A percentile compares a stretch with the other conserved stretches of the same genome.
Evolutionary conservation across 495 filamentous ascomycete species (phyloP).

Genomic region (Jackrogersella multiformis): DNA sequence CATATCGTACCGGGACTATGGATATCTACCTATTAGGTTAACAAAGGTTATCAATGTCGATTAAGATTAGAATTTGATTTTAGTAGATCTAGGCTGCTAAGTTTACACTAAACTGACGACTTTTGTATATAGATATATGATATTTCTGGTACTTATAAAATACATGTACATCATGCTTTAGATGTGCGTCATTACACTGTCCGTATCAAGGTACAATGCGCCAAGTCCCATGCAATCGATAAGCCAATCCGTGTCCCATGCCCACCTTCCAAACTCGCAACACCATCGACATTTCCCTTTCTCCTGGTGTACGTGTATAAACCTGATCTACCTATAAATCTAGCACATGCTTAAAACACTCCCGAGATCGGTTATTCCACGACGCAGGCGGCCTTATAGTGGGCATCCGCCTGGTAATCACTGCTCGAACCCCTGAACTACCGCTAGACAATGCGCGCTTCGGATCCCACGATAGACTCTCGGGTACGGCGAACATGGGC

Average conservation of each 20-base stretch:
- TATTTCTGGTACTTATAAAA: too few relatives aligned
- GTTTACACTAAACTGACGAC: too few relatives aligned
- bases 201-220: not conserved
- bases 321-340: not conserved
- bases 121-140: too few relatives aligned
- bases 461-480: slow-evolving; percentile 38
- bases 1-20: too few relatives aligned
- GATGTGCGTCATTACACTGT: slow-evolving; percentile 14
- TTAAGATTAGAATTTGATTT: not conserved
- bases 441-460: slow-evolving; percentile 42
- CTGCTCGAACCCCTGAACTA: not conserved
- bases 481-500: slow-evolving; percentile 53
- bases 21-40: too few relatives aligned
- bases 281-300: slow-evolving; percentile 2
- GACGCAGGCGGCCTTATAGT: slow-evolving; percentile 24
- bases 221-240: slow-evolving; percentile 32
- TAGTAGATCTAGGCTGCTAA: too few relatives aligned
- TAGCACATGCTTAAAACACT: slow-evolving; percentile 14
- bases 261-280: slow-evolving; percentile 27
- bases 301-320: not conserved
- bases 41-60: too few relatives aligned
- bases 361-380: not conserved
- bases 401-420: slow-evolving; percentile 14
- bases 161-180: not conserved
- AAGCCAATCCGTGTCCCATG: slow-evolving; percentile 21